Evolutionary conservation across 2,329 filamentous ascomycete species (phyloP).

Genomic region (Fusarium paranaense): DNA sequence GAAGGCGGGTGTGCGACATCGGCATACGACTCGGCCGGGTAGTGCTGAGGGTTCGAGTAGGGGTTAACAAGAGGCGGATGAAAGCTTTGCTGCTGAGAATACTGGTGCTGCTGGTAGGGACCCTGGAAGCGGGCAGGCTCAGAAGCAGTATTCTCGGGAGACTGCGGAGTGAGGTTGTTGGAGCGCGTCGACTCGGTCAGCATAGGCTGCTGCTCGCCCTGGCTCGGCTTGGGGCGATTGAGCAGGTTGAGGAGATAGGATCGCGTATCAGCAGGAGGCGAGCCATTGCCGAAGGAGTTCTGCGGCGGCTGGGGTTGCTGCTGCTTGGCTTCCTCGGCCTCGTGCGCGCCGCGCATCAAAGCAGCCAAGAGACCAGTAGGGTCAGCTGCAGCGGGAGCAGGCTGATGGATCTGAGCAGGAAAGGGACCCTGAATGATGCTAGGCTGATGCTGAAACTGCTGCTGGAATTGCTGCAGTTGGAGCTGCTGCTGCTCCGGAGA

Average conservation of each 20-base stretch:
- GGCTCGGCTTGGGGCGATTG: constrained; percentile 78
- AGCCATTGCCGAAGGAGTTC: constrained; percentile 59
- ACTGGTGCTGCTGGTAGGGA: constrained; percentile 43
- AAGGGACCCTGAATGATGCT: constrained; percentile 40
- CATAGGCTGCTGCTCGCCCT: constrained; percentile 61
- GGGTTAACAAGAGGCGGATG: constrained; percentile 40
- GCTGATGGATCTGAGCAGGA: constrained; percentile 64
- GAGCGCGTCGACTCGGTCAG: constrained; percentile 57
- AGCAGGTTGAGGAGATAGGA: constrained; percentile 88
- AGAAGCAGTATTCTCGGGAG: constrained; percentile 47
- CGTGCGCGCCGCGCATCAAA: constrained; percentile 68
- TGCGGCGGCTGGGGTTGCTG: constrained; percentile 39
- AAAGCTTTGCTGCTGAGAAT: constrained; percentile 32
- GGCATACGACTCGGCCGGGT: constrained; percentile 42
- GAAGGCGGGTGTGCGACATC: constrained; percentile 39
- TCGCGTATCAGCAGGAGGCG: constrained; percentile 77
- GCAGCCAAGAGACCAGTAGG: constrained; percentile 69
- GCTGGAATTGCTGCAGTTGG: constrained; percentile 43
- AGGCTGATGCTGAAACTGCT: constrained; percentile 40
- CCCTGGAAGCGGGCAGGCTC: constrained; percentile 46
- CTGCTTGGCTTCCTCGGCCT: constrained; percentile 57
- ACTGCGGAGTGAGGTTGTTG: constrained; percentile 59
- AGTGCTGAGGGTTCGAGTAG: constrained; percentile 41
- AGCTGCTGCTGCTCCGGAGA: constrained; percentile 42
- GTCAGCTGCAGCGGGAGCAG: constrained; percentile 66